phyloP scores from a whole-genome alignment of 225 moss, liverwort and hornwort genomes.

The Physcomitrellopsis africana region DNA sequence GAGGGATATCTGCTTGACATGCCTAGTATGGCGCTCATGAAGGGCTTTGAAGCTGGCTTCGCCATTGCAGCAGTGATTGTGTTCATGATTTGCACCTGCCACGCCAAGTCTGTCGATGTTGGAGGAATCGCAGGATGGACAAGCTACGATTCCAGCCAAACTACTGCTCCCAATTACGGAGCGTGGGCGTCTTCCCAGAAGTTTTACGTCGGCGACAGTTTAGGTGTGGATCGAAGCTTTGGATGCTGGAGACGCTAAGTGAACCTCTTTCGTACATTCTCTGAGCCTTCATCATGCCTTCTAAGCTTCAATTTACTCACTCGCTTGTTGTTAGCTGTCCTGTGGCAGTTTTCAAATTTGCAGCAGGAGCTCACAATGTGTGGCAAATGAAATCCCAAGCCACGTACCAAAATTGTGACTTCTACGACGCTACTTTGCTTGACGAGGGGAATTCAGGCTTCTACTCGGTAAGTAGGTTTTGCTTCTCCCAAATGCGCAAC shows the following conservation, averaged over 20 bases:
- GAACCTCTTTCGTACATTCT: no score
- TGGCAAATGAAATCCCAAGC: slow-evolving; percentile 38
- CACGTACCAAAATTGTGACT: slow-evolving; percentile 42
- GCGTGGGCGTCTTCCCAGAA: slow-evolving; percentile 45
- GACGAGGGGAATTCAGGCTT: slow-evolving; percentile 44
- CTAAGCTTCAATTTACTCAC: no score
- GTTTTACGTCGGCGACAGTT: slow-evolving; percentile 41
- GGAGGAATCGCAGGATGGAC: slow-evolving; percentile 51
- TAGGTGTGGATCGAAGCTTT: slow-evolving; percentile 28
- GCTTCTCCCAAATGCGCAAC: background rate
- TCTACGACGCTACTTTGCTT: slow-evolving; percentile 39
- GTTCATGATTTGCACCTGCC: slow-evolving; percentile 11
- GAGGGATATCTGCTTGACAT: no score
- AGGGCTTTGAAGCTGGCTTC: slow-evolving; percentile 15
- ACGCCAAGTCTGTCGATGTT: slow-evolving; percentile 45
- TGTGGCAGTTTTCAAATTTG: slow-evolving; percentile 47
- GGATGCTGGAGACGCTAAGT: background rate
- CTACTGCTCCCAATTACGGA: slow-evolving; percentile 42
- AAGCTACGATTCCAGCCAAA: slow-evolving; percentile 37
- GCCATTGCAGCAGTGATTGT: background rate
- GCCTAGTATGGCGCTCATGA: no score
- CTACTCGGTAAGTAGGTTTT: slow-evolving; percentile 33
- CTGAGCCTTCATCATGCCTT: no score
- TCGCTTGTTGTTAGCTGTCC: background rate
- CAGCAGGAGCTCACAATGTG: slow-evolving; percentile 45